phyloP scores from a whole-genome alignment of 441 rosid genomes.

The Jatropha podagrica region DNA sequence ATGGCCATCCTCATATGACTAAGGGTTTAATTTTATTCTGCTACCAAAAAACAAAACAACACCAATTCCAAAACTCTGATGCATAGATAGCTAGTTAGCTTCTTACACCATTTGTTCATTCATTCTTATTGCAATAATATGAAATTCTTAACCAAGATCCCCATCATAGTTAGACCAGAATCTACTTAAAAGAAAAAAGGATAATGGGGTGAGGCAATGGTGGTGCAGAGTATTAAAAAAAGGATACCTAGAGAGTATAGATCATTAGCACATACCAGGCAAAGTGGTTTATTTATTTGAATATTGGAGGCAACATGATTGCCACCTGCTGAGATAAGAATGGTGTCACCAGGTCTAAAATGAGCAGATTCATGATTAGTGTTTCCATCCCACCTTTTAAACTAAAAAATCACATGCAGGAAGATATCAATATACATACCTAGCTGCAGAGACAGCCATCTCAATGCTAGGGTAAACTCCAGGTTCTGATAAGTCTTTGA shows the following conservation, averaged over 20 bases:
- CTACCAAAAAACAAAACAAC: not conserved
- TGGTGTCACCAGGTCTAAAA: slow-evolving; percentile 90
- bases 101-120: not conserved
- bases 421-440: slow-evolving; percentile 47
- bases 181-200: too few species aligned
- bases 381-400: not conserved
- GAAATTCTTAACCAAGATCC: too few species aligned
- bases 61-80: too few species aligned
- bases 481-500: slow-evolving; percentile 53
- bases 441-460: slow-evolving; percentile 87
- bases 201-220: too few species aligned
- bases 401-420: slow-evolving; percentile 11
- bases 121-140: not conserved
- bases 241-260: not conserved
- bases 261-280: slow-evolving; percentile 67
- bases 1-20: not conserved
- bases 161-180: too few species aligned
- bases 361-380: slow-evolving; percentile 30
- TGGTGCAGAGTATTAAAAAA: too few species aligned
- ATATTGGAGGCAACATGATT: slow-evolving; percentile 74
- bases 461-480: slow-evolving; percentile 78
- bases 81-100: not conserved
- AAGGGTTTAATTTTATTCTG: not conserved
- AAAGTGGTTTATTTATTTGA: slow-evolving; percentile 86
- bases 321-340: slow-evolving; percentile 86